Evolutionary conservation across 2,329 filamentous ascomycete genomes (phyloP).

Genomic region (Magnaporthiopsis incrustans): DNA sequence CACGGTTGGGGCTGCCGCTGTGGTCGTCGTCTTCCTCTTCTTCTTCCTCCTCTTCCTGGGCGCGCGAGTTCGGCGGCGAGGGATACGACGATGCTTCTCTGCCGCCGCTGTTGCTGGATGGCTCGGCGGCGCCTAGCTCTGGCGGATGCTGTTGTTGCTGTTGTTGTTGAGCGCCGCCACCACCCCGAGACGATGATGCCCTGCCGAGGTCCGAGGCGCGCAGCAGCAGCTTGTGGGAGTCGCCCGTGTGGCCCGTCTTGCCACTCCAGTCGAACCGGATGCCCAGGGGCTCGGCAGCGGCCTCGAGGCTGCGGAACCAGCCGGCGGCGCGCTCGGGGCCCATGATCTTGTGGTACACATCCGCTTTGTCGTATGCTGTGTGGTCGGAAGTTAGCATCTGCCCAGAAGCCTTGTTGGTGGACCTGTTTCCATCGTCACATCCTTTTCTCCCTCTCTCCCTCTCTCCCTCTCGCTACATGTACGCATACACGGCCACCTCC

Average conservation of each 20-base stretch:
- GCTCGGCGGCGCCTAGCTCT: background rate
- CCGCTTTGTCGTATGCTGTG: background rate
- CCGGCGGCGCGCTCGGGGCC: constrained; percentile 2
- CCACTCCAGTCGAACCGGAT: constrained; percentile 34
- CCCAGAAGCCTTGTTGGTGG: too few species aligned
- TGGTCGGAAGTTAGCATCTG: background rate
- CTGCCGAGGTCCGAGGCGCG: constrained; percentile 24
- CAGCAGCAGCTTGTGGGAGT: constrained; percentile 39
- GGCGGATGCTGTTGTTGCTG: background rate
- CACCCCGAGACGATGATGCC: constrained; percentile 4
- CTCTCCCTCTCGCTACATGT: too few species aligned
- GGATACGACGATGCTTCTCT: background rate
- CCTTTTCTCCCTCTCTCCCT: too few species aligned
- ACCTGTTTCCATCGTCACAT: too few species aligned
- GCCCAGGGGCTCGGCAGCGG: constrained; percentile 25
- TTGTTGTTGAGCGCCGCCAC: background rate
- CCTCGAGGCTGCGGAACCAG: constrained; percentile 23
- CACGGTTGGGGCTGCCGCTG: background rate
- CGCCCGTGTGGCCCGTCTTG: constrained; percentile 33
- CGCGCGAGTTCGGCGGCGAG: background rate
- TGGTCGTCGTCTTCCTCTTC: background rate
- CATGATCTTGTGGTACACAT: constrained; percentile 1
- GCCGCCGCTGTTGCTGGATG: background rate
- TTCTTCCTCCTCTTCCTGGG: background rate
- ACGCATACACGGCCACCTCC: background rate